Evolutionary conservation across 176 grass and related monocot genomes (phyloP), one percentile per base, ranked within the genome.

Genomic region (Avena insularis): DNA sequence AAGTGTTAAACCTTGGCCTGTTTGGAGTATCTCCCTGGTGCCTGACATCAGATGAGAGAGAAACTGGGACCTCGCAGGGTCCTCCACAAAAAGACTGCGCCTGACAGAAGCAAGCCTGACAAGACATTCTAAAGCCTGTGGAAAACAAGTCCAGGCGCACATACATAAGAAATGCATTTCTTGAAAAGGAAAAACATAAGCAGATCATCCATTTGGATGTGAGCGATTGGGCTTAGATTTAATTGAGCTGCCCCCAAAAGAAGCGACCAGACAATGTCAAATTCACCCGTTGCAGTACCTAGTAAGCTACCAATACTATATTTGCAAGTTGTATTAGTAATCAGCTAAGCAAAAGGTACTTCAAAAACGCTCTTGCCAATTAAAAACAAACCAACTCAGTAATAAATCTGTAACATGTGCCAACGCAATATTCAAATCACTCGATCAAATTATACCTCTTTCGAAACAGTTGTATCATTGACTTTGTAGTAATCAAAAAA

Each of bases 21-120:
- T 99, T 93, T 94, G 92, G 71, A 99, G 92, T 87, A 99, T 99
- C 88, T 99, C 97, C 87, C 94, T 96, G 16, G 97, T 99, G 83
- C 97, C 97, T 75, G 83, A 81, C 97, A 99, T 99, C 62, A 99
- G 73, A 93, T 99, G 92, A 84, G 87, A 91, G 61, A 99, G 90
- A 88, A 91, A 99, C 54, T 92, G 94, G 55, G 87, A 92, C 74
- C 97, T 91, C 58, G 91, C 86, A 75, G 92, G 76, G 38, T 99
- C 97, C 83, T 99, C 97, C 63, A 90, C 87, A 90, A 97, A 99
- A 83, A 99, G 89, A 82, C 94, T 96, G 15, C 97, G 94, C 67
- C 97, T 86, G 56, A 99, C 94, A 73, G 94, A 99, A 86, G 97
- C 97, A 87, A 99, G 91, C 79, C 97, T 92, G 60, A 99, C 97